A percentile compares a stretch with the other conserved stretches of the same genome.
These are phyloP conservation scores for Tulasnella sp. DNA, from an alignment of 768 basidiomycete genomes.

Conservation along the genomic window DNA sequence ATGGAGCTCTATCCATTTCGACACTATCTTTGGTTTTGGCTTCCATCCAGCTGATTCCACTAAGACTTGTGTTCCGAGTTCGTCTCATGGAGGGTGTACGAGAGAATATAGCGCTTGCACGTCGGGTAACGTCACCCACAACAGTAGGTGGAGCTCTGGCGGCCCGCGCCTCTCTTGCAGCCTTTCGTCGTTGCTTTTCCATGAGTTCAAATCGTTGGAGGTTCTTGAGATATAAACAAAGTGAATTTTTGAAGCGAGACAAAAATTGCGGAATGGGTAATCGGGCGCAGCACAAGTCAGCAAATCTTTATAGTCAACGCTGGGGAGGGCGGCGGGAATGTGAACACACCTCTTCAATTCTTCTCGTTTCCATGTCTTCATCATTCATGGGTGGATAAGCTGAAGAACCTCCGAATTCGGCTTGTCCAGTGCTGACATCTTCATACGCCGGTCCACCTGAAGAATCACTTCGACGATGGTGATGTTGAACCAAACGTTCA, in stretches of 20 bases:
- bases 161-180: conserved; percentile 43
- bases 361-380: conserved; percentile 51
- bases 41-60: not conserved
- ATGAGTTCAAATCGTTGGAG: conserved; percentile 64
- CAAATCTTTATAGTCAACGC: not conserved
- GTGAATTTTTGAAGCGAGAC: not conserved
- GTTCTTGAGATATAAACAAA: conserved; percentile 45
- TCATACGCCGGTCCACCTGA: too few species aligned
- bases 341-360: conserved; percentile 53
- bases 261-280: not conserved
- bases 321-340: not conserved
- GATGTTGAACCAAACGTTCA: conserved; percentile 26
- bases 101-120: not conserved
- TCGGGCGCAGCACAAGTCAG: not conserved
- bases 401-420: conserved; percentile 20
- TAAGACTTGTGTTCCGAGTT: not conserved
- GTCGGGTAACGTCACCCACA: conserved; percentile 8
- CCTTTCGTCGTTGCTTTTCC: conserved; percentile 63
- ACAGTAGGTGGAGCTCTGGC: not conserved
- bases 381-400: conserved; percentile 58
- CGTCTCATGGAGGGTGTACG: not conserved
- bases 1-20: not conserved
- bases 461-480: too few species aligned
- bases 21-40: conserved; percentile 3
- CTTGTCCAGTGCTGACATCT: too few species aligned